A percentile compares a stretch with the other conserved stretches of the same genome.
These are phyloP conservation scores for Botrytis medusae DNA, from an alignment of 2,329 filamentous ascomycete genomes.

Conservation along the genomic window DNA sequence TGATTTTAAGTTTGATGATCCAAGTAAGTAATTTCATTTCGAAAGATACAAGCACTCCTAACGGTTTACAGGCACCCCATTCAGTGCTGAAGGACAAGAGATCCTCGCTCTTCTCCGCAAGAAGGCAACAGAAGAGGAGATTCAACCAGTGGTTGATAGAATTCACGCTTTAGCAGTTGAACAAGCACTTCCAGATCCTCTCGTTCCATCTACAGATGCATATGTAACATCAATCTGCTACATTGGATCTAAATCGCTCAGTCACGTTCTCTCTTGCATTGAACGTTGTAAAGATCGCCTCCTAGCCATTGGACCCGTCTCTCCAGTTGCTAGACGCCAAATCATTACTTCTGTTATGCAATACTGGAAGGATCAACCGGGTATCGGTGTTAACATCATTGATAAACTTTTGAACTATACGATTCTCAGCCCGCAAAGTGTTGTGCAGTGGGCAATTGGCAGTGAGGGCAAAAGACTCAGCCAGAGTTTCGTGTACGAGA, in stretches of 20 bases:
- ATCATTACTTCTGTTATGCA: slow-evolving; percentile 87
- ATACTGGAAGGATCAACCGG: slow-evolving; percentile 92
- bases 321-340: slow-evolving; percentile 75
- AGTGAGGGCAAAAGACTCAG: slow-evolving; percentile 64
- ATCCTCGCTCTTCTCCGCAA: slow-evolving; percentile 75
- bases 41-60: slow-evolving; percentile 17
- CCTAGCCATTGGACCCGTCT: slow-evolving; percentile 72
- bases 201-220: slow-evolving; percentile 86
- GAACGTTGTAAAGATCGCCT: slow-evolving; percentile 91
- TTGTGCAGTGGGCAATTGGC: slow-evolving; percentile 84
- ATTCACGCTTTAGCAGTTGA: slow-evolving; percentile 79
- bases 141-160: slow-evolving; percentile 75
- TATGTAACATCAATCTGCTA: slow-evolving; percentile 93
- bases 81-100: slow-evolving; percentile 79
- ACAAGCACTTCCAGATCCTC: slow-evolving; percentile 67
- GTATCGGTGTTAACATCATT: slow-evolving; percentile 86
- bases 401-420: slow-evolving; percentile 98
- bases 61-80: slow-evolving; percentile 64
- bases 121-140: slow-evolving; percentile 82
- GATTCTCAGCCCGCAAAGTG: slow-evolving; percentile 80
- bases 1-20: slow-evolving; percentile 83
- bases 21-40: slow-evolving; percentile 54
- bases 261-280: slow-evolving; percentile 92
- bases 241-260: slow-evolving; percentile 92
- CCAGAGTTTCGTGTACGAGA: slow-evolving; percentile 79